Evolutionary conservation across 345 rosid species (phyloP), one percentile per base, ranked within the genome.

Genomic region (Syzygium aromaticum): DNA sequence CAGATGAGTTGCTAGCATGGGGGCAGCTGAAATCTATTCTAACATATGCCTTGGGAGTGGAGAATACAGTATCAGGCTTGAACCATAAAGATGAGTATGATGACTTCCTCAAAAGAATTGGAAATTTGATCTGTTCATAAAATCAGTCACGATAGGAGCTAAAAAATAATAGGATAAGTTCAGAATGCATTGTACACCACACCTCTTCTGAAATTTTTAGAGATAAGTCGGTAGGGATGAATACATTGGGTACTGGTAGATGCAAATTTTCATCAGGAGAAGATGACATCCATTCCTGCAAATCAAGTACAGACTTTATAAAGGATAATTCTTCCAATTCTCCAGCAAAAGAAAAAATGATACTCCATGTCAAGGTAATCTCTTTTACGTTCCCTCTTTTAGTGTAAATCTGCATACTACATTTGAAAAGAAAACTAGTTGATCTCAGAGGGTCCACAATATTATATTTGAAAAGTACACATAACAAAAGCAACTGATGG

Each of bases 21-120:
- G 99, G 98, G 87, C 98, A 97, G 90, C 90, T 94, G 91, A 97
- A 96, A 90, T 95, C 93, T 91, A 97, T 93, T 91, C 90, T 94
- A 54, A 97, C 94, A 90, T 88, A 94, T 77, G 98, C 98, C 92
- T 96, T 97, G 30, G 99, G 99, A 14, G 93, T 90, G 52, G 89
- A 93, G 93, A 97, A 96, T 89, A 90, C 90, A 64, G 95, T 94
- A 87, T 97, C 98, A 86, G 98, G 98, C 94, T 94, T 96, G 94
- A 92, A 94, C 98, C 98, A 96, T 85, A 95, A 86, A 52, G 91
- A 94, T 51, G 98, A 95, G 91, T 87, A 93, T 51, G 93, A 56
- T 12, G 99, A 91, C 89, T 93, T 95, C 87, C 95, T 94, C 80
- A 94, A 87, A 59, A 95, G 86, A 89, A 94, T 90, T 61, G 99